Evolutionary conservation across 2,329 filamentous ascomycete genomes (phyloP), one percentile per base, ranked within the genome.

Genomic region (Aspergillus sp.): DNA sequence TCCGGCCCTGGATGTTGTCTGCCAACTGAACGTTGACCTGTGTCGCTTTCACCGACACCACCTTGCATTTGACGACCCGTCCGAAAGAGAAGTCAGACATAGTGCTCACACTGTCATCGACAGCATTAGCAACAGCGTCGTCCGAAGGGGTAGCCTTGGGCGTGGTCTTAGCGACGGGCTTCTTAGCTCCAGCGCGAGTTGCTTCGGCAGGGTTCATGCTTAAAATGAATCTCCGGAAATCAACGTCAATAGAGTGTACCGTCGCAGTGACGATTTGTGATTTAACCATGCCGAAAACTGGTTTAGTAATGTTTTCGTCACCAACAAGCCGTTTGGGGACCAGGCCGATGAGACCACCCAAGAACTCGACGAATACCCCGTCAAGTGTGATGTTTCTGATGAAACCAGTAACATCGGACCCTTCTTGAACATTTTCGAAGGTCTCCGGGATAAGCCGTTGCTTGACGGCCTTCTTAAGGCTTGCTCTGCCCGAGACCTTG

Each of bases 1-100:
- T 86, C 16, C 94, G 89, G n/a, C 93, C 94, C 67, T 95, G 89
- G 8, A 95, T 80, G 58, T 91, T 90, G 65, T 95, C 90, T 41
- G 90, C 87, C 47, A 97, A 80, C 60, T 89, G 84, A 5, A 99
- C 90, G 60, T 97, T 97, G 50, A 97, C 77, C 68, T 99, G 94
- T 0, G 93, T 96, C 45, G 87, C 86, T 72, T 95, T 96, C 65
- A 96, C 77, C 0, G 90, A 90, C n/a, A 83, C 82, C 42, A 99
- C 83, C 61, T 82, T 87, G 36, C 89, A 93, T 66, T 89, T 90
- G 7, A 86, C 85, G 44, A 88, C 69, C 59, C 81, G 87, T 49
- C 93, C 93, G 26, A 90, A 78, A 1, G 77, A 77, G 45, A 96
- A 81, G 59, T 96, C 90, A 43, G 85, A 83, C n/a, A 87, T 77